Percentiles rank a stretch among this genome's conserved stretches.
These are phyloP conservation scores for Flaveria floridana DNA, from an alignment of 140 eudicot genomes.

Conservation along the genomic window DNA sequence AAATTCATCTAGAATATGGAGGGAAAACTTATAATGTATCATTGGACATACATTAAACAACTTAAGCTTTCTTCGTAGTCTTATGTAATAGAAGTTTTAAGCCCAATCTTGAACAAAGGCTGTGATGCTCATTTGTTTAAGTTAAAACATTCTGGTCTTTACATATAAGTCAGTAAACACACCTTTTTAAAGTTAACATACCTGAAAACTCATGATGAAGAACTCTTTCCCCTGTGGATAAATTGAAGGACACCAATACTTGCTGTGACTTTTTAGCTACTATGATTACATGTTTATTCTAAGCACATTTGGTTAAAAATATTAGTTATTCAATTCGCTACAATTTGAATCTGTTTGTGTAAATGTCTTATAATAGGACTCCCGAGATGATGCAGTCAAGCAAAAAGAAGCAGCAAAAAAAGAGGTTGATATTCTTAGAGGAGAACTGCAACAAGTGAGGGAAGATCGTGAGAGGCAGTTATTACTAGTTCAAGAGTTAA, in stretches of 20 bases:
- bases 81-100: background rate
- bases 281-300: background rate
- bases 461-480: conserved; percentile 76
- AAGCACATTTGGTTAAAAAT: background rate
- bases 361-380: conserved; percentile 43
- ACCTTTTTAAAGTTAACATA: background rate
- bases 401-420: conserved; percentile 64
- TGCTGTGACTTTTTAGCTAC: background rate
- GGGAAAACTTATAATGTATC: background rate
- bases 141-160: background rate
- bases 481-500: conserved; percentile 50
- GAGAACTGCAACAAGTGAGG: conserved; percentile 67
- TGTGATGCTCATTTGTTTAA: background rate
- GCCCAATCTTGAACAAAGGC: background rate
- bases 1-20: background rate
- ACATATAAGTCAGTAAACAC: background rate
- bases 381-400: conserved; percentile 61
- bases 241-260: background rate
- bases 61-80: background rate
- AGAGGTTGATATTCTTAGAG: conserved; percentile 59
- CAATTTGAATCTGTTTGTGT: background rate
- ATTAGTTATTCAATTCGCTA: background rate
- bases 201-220: background rate
- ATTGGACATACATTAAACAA: background rate
- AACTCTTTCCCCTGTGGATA: background rate